Conservation (phyloP, 176 grass and related monocot species). For the Musa itinerans region DNA sequence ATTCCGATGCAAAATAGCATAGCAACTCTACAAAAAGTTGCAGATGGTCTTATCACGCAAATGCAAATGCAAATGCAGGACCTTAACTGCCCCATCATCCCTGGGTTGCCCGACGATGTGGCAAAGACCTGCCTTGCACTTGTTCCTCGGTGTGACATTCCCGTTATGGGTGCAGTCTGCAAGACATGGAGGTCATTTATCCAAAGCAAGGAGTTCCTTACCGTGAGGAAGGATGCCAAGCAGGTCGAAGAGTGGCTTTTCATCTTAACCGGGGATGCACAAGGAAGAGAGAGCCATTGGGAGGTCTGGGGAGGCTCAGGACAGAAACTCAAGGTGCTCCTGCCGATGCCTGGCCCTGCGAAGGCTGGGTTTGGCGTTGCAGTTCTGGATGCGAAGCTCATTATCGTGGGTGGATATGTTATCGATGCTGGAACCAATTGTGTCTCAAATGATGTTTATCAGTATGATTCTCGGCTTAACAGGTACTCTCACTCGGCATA, state of each 20-base stretch:
- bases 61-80: constrained; percentile 15
- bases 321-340: constrained; percentile 35
- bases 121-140: constrained; percentile 53
- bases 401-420: constrained; percentile 46
- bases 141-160: constrained; percentile 33
- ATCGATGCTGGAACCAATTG: constrained; percentile 29
- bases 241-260: constrained; percentile 56
- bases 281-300: constrained; percentile 36
- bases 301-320: constrained; percentile 30
- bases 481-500: constrained; percentile 20
- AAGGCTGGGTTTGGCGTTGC: constrained; percentile 51
- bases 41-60: constrained; percentile 5
- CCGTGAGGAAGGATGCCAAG: constrained; percentile 38
- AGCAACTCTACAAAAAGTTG: constrained; percentile 12
- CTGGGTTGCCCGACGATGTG: constrained; percentile 63
- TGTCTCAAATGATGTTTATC: constrained; percentile 57
- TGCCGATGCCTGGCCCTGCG: constrained; percentile 47
- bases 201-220: constrained; percentile 43
- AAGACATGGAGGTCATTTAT: constrained; percentile 62
- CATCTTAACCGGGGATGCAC: constrained; percentile 34
- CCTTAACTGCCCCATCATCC: constrained; percentile 30
- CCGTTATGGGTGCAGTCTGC: constrained; percentile 49
- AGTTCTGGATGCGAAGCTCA: constrained; percentile 50
- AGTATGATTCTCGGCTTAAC: constrained; percentile 72
- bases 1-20: constrained; percentile 1